These are phyloP conservation scores for Fraxinus albicans DNA, from an alignment of 305 asterid species.

Conservation along the genomic window DNA sequence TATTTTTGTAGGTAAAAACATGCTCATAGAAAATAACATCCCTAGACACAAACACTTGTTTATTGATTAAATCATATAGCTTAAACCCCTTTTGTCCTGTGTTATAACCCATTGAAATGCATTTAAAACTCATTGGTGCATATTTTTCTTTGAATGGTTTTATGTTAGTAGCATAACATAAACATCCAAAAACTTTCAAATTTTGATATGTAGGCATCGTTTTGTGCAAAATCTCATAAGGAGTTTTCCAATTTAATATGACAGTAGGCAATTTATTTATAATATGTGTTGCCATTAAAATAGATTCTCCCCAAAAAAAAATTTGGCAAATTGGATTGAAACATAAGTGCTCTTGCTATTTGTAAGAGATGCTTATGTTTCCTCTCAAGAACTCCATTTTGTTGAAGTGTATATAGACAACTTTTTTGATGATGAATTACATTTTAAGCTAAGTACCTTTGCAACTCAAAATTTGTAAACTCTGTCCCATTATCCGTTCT, in stretches of 20 bases:
- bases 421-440: background rate
- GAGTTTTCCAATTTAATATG: background rate
- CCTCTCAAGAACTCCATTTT: background rate
- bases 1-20: background rate
- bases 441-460: too few species aligned
- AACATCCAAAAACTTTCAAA: background rate
- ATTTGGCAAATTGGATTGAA: too few species aligned
- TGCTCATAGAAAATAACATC: background rate
- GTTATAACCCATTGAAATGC: background rate
- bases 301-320: background rate
- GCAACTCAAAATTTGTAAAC: too few species aligned
- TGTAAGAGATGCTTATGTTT: background rate
- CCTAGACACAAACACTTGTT: background rate
- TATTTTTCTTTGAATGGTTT: too few species aligned
- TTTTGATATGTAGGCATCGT: background rate
- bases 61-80: background rate
- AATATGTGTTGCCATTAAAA: background rate
- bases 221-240: background rate
- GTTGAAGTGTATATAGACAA: background rate
- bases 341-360: too few species aligned
- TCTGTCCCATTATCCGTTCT: too few species aligned
- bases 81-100: background rate
- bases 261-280: background rate
- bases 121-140: too few species aligned
- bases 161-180: background rate